phyloP scores from a whole-genome alignment of 1,284 basidiomycete species.

The Moesziomyces sp. region DNA sequence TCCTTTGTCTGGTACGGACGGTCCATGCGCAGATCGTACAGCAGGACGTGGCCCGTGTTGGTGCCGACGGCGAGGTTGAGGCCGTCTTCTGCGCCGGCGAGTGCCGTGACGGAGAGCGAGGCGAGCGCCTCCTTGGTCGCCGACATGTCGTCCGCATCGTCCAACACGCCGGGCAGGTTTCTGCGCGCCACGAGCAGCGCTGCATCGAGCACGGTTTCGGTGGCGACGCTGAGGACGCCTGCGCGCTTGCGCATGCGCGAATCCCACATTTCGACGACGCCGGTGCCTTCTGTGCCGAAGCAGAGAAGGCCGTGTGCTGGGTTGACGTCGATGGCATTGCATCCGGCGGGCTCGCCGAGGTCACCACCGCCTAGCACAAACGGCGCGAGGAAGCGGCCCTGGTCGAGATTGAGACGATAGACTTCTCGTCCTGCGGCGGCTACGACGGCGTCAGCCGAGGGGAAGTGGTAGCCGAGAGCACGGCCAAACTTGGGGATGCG shows the following conservation, averaged over 20 bases:
- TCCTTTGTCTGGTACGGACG: conserved; percentile 89
- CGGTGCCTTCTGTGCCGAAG: conserved; percentile 83
- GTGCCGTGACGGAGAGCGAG: conserved; percentile 80
- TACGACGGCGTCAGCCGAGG: conserved; percentile 82
- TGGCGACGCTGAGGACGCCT: conserved; percentile 81
- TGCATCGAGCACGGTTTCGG: conserved; percentile 68
- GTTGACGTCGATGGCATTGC: conserved; percentile 93
- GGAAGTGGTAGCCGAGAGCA: conserved; percentile 86
- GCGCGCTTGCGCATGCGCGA: conserved; percentile 82
- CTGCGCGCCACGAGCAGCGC: conserved; percentile 67
- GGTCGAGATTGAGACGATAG: conserved; percentile 93
- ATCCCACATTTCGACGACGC: conserved; percentile 96
- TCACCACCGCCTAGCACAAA: conserved; percentile 58
- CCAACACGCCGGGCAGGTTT: conserved; percentile 62
- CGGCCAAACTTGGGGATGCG: conserved; percentile 95
- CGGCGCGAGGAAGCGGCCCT: conserved; percentile 80
- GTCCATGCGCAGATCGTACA: conserved; percentile 91
- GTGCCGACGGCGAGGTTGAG: conserved; percentile 94
- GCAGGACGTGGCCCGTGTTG: conserved; percentile 88
- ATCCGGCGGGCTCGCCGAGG: conserved; percentile 75
- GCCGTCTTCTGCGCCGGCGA: conserved; percentile 80
- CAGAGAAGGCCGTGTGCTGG: conserved; percentile 89
- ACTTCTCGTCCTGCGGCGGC: conserved; percentile 84
- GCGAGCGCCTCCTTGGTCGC: conserved; percentile 57
- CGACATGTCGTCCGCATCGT: conserved; percentile 57